Evolutionary conservation across 2,329 filamentous ascomycete species (phyloP), one percentile per base, ranked within the genome.

Genomic region (Arthrinium puccinioides): DNA sequence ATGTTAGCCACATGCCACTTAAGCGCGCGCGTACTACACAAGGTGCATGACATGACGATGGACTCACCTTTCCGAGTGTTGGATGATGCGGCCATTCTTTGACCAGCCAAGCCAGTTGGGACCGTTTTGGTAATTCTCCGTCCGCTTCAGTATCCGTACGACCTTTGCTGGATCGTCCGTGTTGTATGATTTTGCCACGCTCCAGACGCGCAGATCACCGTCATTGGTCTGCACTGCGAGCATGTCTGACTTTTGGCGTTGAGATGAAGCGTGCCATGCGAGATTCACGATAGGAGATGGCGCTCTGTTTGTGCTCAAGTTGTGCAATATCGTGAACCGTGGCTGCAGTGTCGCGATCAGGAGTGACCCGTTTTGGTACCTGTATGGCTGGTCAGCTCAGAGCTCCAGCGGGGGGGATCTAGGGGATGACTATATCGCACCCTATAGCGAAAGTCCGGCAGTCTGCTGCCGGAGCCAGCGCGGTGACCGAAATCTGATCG

Each of bases 61-160:
- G 38, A 77, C 86, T 67, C 70, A 95, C 89, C 82, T 80, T 62
- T 96, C 87, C 5, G 86, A 84, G 61, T 81, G 89, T 62, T 98
- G 92, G 45, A 98, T 80, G 47, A 98, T 88, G 48, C 89, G 84
- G 26, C 92, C 92, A 65, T 95, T 97, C 64, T 96, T 97, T 0
- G 92, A 97, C 92, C 92, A 98, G 15, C 81, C 84, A 70, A 96
- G 89, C 92, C 92, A 98, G 57, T 94, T 95, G 25, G 86, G 83
- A 2, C 87, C 87, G 3, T 78, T 65, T 23, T 78, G 67, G 47
- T 75, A 80, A 46, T 80, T 80, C 43, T 95, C 88, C 7, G 80
- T 80, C 50, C 85, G 75, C 58, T 87, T 90, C 33, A 98, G 66
- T 20, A 94, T 82, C 44, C 92, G 76, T 42, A 97, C 94, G 7